Conservation (phyloP, 805 yeast genomes). For the Ogataea zsoltii region DNA sequence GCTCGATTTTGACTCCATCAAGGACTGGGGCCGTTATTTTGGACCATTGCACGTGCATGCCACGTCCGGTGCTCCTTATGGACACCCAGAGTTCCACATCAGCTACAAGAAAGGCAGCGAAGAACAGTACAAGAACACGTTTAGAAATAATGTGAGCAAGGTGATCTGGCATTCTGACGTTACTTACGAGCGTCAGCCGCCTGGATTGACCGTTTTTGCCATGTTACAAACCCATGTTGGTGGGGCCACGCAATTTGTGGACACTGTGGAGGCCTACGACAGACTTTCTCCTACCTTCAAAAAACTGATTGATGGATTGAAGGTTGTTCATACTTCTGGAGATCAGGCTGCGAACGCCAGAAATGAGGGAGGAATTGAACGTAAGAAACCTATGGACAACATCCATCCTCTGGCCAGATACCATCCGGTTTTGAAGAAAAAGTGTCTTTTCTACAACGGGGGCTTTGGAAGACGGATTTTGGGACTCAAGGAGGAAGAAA, state of each 20-base stretch:
- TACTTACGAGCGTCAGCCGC: constrained; percentile 70
- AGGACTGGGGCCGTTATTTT: constrained; percentile 58
- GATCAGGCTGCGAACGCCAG: constrained; percentile 64
- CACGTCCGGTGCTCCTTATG: constrained; percentile 65
- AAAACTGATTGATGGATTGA: constrained; percentile 54
- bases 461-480: constrained; percentile 65
- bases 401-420: constrained; percentile 65
- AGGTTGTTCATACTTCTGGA: constrained; percentile 64
- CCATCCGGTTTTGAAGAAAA: constrained; percentile 66
- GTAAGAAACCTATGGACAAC: constrained; percentile 59
- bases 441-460: constrained; percentile 52
- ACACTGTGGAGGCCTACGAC: constrained; percentile 63
- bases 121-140: constrained; percentile 37
- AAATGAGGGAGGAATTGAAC: constrained; percentile 54
- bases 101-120: constrained; percentile 50
- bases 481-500: constrained; percentile 69
- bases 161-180: constrained; percentile 71
- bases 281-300: constrained; percentile 65
- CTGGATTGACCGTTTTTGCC: constrained; percentile 65
- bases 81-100: constrained; percentile 58
- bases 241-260: constrained; percentile 73
- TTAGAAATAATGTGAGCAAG: constrained; percentile 36
- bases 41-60: constrained; percentile 75
- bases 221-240: constrained; percentile 55
- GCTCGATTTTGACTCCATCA: constrained; percentile 47